These are phyloP conservation scores for Acacia pycnantha DNA, from an alignment of 331 rosid species.

Conservation along the genomic window DNA sequence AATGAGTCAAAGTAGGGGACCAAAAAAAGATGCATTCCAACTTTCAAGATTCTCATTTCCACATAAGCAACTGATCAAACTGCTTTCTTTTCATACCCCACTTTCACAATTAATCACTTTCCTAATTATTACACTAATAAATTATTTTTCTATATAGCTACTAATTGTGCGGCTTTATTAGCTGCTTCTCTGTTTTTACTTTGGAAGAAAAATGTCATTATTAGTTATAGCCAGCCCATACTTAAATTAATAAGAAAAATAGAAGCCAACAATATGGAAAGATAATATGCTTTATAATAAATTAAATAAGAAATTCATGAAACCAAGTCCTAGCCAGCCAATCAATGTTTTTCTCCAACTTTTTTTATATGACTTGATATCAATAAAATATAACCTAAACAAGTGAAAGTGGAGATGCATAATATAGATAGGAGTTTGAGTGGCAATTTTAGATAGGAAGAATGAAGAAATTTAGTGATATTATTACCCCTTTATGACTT, in stretches of 20 bases:
- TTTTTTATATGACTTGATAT: not conserved
- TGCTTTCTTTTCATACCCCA: not conserved
- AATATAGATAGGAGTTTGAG: not conserved
- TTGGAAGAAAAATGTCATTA: not conserved
- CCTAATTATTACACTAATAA: not conserved
- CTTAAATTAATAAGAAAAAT: not conserved
- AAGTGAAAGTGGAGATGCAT: not conserved
- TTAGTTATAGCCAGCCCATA: not conserved
- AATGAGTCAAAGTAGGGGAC: slow-evolving; percentile 18
- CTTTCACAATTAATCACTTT: not conserved
- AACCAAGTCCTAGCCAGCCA: not conserved
- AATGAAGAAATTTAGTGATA: slow-evolving; percentile 7
- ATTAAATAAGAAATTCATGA: not conserved
- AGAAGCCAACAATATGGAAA: slow-evolving; percentile 27
- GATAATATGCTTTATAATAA: not conserved
- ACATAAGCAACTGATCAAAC: not conserved
- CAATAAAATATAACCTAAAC: not conserved
- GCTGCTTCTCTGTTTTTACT: not conserved
- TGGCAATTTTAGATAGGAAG: not conserved
- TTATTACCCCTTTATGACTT: slow-evolving; percentile 12
- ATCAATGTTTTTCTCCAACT: not conserved
- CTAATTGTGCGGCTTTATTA: not conserved
- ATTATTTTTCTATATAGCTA: not conserved
- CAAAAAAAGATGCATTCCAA: slow-evolving; percentile 7
- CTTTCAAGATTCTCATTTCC: slow-evolving; percentile 1